These are phyloP conservation scores for Beauveria pseudobassiana DNA, from an alignment of 2,329 filamentous ascomycete genomes.

Conservation along the genomic window DNA sequence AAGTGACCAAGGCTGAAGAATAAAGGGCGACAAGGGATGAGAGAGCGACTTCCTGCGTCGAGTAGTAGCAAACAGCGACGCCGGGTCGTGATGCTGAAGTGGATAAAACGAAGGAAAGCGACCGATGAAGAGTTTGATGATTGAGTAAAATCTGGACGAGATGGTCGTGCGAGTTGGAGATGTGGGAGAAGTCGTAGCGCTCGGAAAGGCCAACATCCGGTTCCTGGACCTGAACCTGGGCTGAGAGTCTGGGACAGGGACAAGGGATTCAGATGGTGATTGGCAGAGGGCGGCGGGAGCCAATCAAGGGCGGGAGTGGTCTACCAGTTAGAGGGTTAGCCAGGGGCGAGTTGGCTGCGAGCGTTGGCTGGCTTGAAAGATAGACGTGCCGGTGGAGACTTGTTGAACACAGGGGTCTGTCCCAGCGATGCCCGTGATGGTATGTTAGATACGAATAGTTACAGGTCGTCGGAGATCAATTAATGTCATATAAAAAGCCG, in stretches of 20 bases:
- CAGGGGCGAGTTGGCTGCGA: too few relatives aligned
- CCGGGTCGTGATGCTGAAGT: slow-evolving; percentile 5
- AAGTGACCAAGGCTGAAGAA: not conserved
- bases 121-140: not conserved
- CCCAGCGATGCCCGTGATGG: too few relatives aligned
- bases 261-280: not conserved
- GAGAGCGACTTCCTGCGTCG: not conserved
- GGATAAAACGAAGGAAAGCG: not conserved
- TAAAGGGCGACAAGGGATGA: not conserved
- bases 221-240: not conserved
- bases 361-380: too few relatives aligned
- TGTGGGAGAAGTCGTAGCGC: not conserved
- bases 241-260: not conserved
- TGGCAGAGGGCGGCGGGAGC: not conserved
- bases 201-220: not conserved
- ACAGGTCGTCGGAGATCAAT: too few relatives aligned
- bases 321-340: too few relatives aligned
- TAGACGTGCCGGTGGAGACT: too few relatives aligned
- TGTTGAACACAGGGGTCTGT: too few relatives aligned
- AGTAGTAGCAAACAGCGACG: not conserved
- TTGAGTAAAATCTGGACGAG: not conserved
- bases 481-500: too few relatives aligned
- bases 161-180: not conserved
- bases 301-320: not conserved
- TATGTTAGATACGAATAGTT: too few relatives aligned